phyloP scores from a whole-genome alignment of 129 eudicot genomes.

The Lonicera japonica region DNA sequence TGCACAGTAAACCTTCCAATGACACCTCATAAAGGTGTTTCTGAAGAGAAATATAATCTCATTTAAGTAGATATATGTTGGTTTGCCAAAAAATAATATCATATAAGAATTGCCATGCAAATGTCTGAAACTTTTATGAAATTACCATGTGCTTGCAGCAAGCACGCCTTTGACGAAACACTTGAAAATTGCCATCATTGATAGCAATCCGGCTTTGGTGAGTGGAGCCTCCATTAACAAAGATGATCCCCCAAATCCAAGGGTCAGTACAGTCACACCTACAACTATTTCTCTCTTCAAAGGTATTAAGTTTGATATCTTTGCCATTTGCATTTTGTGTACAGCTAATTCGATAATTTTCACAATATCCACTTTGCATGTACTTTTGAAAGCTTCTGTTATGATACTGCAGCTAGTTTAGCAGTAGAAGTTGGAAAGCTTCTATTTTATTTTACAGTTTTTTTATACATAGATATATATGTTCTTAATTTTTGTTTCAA shows the following conservation, averaged over 20 bases:
- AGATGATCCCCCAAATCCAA: conserved; percentile 89
- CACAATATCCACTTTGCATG: conserved; percentile 1
- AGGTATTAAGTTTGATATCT: conserved; percentile 45
- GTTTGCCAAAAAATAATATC: neutral
- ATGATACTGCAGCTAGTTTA: neutral
- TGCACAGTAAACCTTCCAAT: neutral
- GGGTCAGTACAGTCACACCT: conserved; percentile 98
- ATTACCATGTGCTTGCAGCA: conserved; percentile 49
- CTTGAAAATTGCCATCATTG: conserved; percentile 82
- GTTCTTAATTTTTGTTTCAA: neutral
- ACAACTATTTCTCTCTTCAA: conserved; percentile 75
- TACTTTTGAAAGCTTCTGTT: neutral
- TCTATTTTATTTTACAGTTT: too few relatives aligned
- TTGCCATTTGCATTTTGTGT: conserved; percentile 17
- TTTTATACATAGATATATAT: neutral
- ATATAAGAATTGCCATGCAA: neutral
- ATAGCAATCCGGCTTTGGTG: conserved; percentile 78
- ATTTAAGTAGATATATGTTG: neutral
- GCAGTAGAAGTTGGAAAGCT: neutral
- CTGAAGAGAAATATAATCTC: neutral
- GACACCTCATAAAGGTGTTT: neutral
- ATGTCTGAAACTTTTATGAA: neutral
- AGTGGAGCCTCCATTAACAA: conserved; percentile 45
- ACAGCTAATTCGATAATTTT: neutral
- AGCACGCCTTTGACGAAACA: conserved; percentile 73